Percentiles rank a stretch among this genome's conserved stretches.
phyloP scores from a whole-genome alignment of 768 basidiomycete species.

The Suillus sp. region DNA sequence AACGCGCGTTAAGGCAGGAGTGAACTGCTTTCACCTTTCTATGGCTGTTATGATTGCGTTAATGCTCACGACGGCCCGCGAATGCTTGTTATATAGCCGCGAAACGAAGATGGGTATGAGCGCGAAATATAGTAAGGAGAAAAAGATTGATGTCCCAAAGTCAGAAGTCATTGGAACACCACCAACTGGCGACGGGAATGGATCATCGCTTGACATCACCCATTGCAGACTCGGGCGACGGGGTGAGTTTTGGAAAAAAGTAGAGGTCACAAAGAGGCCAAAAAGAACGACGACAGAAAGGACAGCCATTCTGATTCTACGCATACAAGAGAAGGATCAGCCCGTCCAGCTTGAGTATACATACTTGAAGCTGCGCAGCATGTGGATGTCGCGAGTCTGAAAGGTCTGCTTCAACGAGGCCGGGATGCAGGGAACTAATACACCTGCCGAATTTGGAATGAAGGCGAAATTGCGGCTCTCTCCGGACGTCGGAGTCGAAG shows the following conservation, averaged over 20 bases:
- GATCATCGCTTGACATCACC: slow-evolving; percentile 12
- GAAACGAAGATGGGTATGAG: slow-evolving; percentile 40
- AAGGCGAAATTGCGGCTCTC: not conserved
- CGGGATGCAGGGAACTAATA: slow-evolving; percentile 6
- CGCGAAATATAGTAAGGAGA: slow-evolving; percentile 40
- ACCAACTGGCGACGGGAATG: slow-evolving; percentile 48
- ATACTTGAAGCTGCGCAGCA: slow-evolving; percentile 4
- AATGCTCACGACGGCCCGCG: slow-evolving; percentile 38
- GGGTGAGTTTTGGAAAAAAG: not conserved
- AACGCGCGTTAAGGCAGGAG: not conserved
- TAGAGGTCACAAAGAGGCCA: slow-evolving; percentile 1
- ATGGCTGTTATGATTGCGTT: slow-evolving; percentile 37
- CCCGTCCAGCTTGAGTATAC: not conserved
- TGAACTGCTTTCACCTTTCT: slow-evolving; percentile 37
- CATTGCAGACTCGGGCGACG: not conserved
- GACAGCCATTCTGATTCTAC: slow-evolving; percentile 4
- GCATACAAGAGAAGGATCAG: not conserved
- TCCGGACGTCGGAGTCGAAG: not conserved
- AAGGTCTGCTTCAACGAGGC: slow-evolving; percentile 11
- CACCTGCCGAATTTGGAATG: slow-evolving; percentile 7
- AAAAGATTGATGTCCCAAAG: slow-evolving; percentile 45
- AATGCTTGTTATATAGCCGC: slow-evolving; percentile 37
- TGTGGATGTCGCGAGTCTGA: slow-evolving; percentile 13
- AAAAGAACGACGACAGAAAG: slow-evolving; percentile 2
- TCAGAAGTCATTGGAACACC: slow-evolving; percentile 43